Percentiles rank a stretch among this genome's conserved stretches.
Evolutionary conservation across 306 rosid species (phyloP).

Genomic region (Lathyrus tuberosus): DNA sequence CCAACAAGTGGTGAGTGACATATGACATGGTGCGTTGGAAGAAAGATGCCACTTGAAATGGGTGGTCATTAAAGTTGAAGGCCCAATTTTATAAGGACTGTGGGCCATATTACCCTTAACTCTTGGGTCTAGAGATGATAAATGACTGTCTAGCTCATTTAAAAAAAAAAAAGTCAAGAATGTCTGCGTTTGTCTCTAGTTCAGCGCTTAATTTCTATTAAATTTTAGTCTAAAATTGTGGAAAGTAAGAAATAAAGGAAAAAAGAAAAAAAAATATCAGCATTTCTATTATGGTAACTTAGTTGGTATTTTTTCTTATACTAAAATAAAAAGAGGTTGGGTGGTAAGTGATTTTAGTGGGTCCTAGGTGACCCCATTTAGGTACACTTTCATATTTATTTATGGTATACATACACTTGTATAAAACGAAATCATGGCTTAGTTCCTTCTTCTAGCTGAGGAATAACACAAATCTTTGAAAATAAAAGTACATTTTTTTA

Average conservation of each 20-base stretch:
- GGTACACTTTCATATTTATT: conserved; percentile 24
- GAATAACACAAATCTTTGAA: conserved; percentile 11
- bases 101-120: conserved; percentile 44
- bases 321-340: not conserved
- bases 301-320: not conserved
- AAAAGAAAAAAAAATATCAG: not conserved
- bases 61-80: conserved; percentile 26
- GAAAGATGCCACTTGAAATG: conserved; percentile 18
- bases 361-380: conserved; percentile 27
- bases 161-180: not conserved
- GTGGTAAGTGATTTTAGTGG: conserved; percentile 32
- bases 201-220: not conserved
- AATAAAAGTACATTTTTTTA: conserved; percentile 10
- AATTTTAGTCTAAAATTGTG: not conserved
- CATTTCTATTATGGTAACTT: too few relatives aligned
- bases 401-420: conserved; percentile 28
- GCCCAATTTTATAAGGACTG: conserved; percentile 30
- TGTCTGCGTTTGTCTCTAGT: conserved; percentile 16
- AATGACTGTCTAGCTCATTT: not conserved
- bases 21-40: conserved; percentile 17
- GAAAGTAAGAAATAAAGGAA: not conserved
- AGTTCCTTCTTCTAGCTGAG: conserved; percentile 10
- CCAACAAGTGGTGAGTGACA: conserved; percentile 26
- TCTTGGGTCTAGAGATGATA: conserved; percentile 9
- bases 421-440: conserved; percentile 7